Conservation (phyloP, 441 rosid genomes). For the Euphorbia corollata region DNA sequence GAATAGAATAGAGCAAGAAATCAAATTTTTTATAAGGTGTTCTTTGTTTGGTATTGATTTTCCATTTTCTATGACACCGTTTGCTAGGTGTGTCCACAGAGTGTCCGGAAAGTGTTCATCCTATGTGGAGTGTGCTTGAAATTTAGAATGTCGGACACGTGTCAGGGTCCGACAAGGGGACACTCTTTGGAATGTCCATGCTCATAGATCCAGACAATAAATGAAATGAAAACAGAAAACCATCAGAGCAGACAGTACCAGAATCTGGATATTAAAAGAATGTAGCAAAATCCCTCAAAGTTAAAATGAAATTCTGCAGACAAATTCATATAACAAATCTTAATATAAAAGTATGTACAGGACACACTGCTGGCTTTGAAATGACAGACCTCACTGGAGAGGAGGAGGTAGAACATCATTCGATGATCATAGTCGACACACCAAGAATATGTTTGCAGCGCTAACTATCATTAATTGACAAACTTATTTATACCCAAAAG, state of each 20-base stretch:
- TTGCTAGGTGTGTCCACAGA: too few relatives aligned
- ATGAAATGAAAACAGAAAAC: not conserved
- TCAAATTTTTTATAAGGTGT: too few relatives aligned
- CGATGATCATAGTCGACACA: conserved; percentile 18
- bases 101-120: too few relatives aligned
- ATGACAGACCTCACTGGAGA: not conserved
- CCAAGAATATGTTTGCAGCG: conserved; percentile 22
- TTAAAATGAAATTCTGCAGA: conserved; percentile 11
- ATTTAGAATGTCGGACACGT: too few relatives aligned
- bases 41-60: too few relatives aligned
- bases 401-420: not conserved
- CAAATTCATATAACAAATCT: conserved; percentile 23
- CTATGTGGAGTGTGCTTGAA: too few relatives aligned
- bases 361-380: conserved; percentile 13
- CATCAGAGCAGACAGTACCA: not conserved
- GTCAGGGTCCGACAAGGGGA: too few relatives aligned
- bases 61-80: too few relatives aligned
- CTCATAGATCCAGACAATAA: not conserved
- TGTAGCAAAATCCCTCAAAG: not conserved
- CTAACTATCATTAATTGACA: conserved; percentile 17
- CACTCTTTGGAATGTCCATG: too few relatives aligned
- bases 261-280: not conserved
- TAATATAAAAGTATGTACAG: conserved; percentile 25
- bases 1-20: too few relatives aligned
- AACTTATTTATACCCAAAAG: conserved; percentile 17